These are phyloP conservation scores for Penicillium flavigenum DNA, from an alignment of 495 filamentous ascomycete genomes.

Conservation along the genomic window DNA sequence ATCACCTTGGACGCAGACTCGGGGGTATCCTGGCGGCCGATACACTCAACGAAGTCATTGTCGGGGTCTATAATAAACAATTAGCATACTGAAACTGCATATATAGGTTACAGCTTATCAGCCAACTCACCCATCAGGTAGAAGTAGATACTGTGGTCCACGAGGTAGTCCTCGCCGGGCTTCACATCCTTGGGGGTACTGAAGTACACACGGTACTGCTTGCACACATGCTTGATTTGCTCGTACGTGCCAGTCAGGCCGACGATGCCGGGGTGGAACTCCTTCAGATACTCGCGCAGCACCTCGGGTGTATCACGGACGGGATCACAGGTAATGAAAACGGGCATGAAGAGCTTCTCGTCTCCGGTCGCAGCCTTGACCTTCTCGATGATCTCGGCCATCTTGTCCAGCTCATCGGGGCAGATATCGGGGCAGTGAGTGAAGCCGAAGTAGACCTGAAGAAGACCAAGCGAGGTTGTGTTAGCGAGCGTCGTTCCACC, in stretches of 20 bases:
- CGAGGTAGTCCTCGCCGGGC: slow-evolving; percentile 92
- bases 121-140: slow-evolving; percentile 80
- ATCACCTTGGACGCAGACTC: slow-evolving; percentile 84
- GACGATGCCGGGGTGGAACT: slow-evolving; percentile 87
- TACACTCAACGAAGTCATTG: slow-evolving; percentile 95
- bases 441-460: slow-evolving; percentile 94
- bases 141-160: slow-evolving; percentile 99
- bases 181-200: slow-evolving; percentile 84
- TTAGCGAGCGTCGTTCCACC: background rate
- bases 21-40: slow-evolving; percentile 90
- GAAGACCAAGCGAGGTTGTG: background rate
- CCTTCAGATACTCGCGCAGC: slow-evolving; percentile 76
- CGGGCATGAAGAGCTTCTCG: slow-evolving; percentile 59
- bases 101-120: background rate
- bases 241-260: slow-evolving; percentile 93
- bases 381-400: slow-evolving; percentile 88
- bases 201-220: slow-evolving; percentile 95
- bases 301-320: slow-evolving; percentile 84
- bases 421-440: slow-evolving; percentile 98
- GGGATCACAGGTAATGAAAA: slow-evolving; percentile 96
- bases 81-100: slow-evolving; percentile 8
- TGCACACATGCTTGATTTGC: slow-evolving; percentile 87
- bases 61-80: slow-evolving; percentile 68
- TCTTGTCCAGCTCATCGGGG: slow-evolving; percentile 98
- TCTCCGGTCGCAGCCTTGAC: slow-evolving; percentile 55